Percentiles rank a stretch among this genome's conserved stretches.
phyloP scores from a whole-genome alignment of 2,329 filamentous ascomycete species.

The Nemania diffusa region DNA sequence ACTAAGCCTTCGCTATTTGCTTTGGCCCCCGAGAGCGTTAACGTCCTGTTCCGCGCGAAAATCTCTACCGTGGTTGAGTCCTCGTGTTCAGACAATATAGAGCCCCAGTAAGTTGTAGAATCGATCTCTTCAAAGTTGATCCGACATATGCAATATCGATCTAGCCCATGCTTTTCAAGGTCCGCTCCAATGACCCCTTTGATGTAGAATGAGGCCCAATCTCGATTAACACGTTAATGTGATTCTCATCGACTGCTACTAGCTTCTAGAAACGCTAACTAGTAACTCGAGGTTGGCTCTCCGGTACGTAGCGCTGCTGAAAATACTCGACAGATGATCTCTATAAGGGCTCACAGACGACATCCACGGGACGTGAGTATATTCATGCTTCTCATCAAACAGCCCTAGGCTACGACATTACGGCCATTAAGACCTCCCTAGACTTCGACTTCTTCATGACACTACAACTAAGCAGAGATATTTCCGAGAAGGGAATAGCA shows the following conservation, averaged over 20 bases:
- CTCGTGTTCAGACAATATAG: constrained; percentile 22
- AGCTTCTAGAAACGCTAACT: constrained; percentile 21
- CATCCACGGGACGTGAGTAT: constrained; percentile 7
- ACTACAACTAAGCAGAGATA: constrained; percentile 35
- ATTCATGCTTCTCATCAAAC: not conserved
- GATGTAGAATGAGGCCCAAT: constrained; percentile 32
- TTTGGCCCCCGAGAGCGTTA: not conserved
- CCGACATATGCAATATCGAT: not conserved
- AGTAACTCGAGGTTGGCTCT: constrained; percentile 32
- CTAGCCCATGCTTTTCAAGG: constrained; percentile 8
- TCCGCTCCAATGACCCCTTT: constrained; percentile 25
- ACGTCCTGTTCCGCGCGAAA: constrained; percentile 29
- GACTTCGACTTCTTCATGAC: constrained; percentile 44
- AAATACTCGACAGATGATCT: not conserved
- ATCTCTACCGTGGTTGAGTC: not conserved
- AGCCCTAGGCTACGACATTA: constrained; percentile 20
- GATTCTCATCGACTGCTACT: not conserved
- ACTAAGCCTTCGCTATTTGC: not conserved
- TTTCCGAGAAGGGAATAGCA: constrained; percentile 37
- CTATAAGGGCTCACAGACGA: constrained; percentile 25
- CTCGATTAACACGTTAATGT: constrained; percentile 18
- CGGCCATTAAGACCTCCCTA: constrained; percentile 26
- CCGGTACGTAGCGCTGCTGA: constrained; percentile 25
- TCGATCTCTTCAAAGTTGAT: constrained; percentile 12
- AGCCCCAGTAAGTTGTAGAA: constrained; percentile 21